These are phyloP conservation scores for Stylosanthes scabra DNA, from an alignment of 331 rosid species.

Conservation along the genomic window DNA sequence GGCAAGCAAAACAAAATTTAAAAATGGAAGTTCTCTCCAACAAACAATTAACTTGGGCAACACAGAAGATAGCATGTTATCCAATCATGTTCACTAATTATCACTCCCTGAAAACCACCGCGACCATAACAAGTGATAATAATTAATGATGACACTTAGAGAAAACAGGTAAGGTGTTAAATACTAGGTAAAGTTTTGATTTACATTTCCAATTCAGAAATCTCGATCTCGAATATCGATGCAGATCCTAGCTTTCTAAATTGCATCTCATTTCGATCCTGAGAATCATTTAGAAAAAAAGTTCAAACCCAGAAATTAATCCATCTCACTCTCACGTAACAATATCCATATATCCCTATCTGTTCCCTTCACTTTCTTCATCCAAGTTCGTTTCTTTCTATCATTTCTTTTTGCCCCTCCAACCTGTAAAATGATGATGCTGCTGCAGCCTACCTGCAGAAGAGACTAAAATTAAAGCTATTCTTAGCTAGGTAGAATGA, in stretches of 20 bases:
- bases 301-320: conserved; percentile 30
- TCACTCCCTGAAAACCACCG: not conserved
- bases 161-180: not conserved
- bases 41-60: not conserved
- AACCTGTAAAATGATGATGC: not conserved
- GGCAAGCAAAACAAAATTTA: not conserved
- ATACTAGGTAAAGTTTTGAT: not conserved
- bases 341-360: not conserved
- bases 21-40: not conserved
- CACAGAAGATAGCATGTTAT: not conserved
- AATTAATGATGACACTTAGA: not conserved
- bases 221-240: conserved; percentile 20
- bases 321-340: conserved; percentile 17
- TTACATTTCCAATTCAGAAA: not conserved
- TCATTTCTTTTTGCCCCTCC: conserved; percentile 8
- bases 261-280: not conserved
- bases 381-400: conserved; percentile 6
- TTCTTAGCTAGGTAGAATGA: not conserved
- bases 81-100: not conserved
- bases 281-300: no score
- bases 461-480: not conserved
- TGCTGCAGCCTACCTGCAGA: conserved; percentile 24
- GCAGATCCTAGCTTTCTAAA: conserved; percentile 13
- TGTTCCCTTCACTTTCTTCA: conserved; percentile 20
- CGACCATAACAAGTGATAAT: not conserved